These are phyloP conservation scores for Cucurbita moschata DNA, from an alignment of 306 rosid species.

Conservation along the genomic window DNA sequence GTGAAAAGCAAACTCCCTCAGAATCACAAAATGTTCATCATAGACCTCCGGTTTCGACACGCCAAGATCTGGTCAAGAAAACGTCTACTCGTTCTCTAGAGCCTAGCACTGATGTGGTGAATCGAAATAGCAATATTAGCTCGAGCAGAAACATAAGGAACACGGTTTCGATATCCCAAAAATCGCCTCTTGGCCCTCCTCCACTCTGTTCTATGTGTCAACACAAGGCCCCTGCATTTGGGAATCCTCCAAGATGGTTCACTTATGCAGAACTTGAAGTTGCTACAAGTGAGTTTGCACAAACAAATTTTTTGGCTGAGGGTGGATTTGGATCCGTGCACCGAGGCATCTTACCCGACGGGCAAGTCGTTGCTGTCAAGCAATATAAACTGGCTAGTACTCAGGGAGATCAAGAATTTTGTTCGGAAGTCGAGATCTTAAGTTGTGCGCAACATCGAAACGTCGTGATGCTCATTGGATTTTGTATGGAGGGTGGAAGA, in stretches of 20 bases:
- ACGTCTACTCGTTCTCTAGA: slow-evolving; percentile 38
- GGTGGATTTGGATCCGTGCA: slow-evolving; percentile 96
- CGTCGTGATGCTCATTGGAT: slow-evolving; percentile 84
- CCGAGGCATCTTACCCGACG: slow-evolving; percentile 62
- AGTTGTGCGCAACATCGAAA: slow-evolving; percentile 98
- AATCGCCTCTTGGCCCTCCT: slow-evolving; percentile 64
- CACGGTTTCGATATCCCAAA: slow-evolving; percentile 44
- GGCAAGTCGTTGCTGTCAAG: slow-evolving; percentile 82
- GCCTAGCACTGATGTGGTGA: slow-evolving; percentile 31
- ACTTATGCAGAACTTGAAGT: slow-evolving; percentile 62
- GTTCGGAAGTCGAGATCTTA: slow-evolving; percentile 92
- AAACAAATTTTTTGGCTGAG: slow-evolving; percentile 82
- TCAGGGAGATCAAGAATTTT: slow-evolving; percentile 90
- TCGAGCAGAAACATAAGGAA: slow-evolving; percentile 67
- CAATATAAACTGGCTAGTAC: slow-evolving; percentile 77
- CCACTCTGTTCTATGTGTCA: slow-evolving; percentile 90
- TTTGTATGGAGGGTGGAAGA: slow-evolving; percentile 83
- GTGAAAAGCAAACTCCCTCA: slow-evolving; percentile 44
- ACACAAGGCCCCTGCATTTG: slow-evolving; percentile 89
- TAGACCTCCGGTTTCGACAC: slow-evolving; percentile 31
- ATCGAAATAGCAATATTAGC: slow-evolving; percentile 43
- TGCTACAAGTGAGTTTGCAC: slow-evolving; percentile 81
- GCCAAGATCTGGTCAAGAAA: slow-evolving; percentile 44
- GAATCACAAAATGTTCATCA: slow-evolving; percentile 22
- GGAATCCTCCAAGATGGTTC: slow-evolving; percentile 94